These are phyloP conservation scores for Botrytis fabae DNA, from an alignment of 2,329 filamentous ascomycete genomes.

Conservation along the genomic window DNA sequence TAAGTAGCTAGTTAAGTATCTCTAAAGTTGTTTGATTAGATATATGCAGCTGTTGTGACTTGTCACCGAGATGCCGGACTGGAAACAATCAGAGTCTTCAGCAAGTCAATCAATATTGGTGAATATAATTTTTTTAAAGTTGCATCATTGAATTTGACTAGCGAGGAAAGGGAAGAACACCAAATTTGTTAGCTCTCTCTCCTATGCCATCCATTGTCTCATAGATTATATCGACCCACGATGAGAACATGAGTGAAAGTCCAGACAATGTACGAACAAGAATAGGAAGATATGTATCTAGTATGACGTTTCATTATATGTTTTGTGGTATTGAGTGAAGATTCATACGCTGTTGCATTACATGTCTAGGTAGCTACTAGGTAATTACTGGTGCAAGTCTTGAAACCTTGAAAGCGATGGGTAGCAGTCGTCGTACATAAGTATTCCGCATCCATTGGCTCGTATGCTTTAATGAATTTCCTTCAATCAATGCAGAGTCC, in stretches of 20 bases:
- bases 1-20: neutral
- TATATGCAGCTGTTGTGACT: slow-evolving; percentile 9
- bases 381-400: neutral
- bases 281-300: neutral
- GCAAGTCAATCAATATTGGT: neutral
- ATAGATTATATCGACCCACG: neutral
- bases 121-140: slow-evolving; percentile 11
- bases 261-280: no score
- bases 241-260: neutral
- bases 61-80: neutral
- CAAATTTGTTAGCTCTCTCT: slow-evolving; percentile 1
- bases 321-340: neutral
- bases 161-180: slow-evolving; percentile 17
- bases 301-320: neutral
- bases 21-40: neutral
- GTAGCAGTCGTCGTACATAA: neutral
- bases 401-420: neutral
- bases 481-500: neutral
- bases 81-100: slow-evolving; percentile 11
- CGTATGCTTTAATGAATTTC: neutral
- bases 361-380: neutral
- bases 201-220: neutral
- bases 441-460: neutral
- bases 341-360: neutral
- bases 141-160: slow-evolving; percentile 7